These are phyloP conservation scores for Phoma sp. DNA, from an alignment of 2,329 filamentous ascomycete genomes.

Conservation along the genomic window DNA sequence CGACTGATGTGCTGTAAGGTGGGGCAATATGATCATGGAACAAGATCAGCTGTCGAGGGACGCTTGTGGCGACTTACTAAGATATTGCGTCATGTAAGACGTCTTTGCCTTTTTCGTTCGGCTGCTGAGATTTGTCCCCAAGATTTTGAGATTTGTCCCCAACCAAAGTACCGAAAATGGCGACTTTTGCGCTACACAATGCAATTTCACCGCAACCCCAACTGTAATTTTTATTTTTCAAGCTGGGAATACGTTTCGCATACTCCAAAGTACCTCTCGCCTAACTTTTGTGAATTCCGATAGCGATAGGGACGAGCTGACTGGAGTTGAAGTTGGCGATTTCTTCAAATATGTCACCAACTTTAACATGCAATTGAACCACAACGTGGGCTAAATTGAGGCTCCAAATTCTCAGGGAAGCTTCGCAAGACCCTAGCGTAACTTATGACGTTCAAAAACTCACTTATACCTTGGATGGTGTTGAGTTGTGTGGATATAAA, in stretches of 20 bases:
- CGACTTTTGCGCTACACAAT: no score
- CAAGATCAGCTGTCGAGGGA: no score
- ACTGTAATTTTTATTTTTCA: no score
- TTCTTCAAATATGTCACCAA: not conserved
- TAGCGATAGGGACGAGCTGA: not conserved
- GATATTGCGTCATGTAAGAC: no score
- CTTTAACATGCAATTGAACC: not conserved
- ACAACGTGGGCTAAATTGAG: not conserved
- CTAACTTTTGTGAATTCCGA: not conserved
- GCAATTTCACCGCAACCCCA: no score
- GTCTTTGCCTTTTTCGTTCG: no score
- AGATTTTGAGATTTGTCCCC: no score
- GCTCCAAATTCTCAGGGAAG: not conserved
- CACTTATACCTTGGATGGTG: not conserved
- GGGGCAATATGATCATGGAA: no score
- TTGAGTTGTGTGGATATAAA: not conserved
- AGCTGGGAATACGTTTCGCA: not conserved
- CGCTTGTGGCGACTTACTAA: no score
- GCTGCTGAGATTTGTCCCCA: no score
- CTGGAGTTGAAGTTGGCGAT: not conserved
- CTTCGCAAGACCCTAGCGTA: not conserved
- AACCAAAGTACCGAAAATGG: no score
- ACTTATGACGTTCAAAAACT: not conserved
- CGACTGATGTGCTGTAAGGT: no score
- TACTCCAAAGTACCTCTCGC: not conserved